Conservation (phyloP, 2,329 filamentous ascomycete species). For the Curvularia verruculosa region DNA sequence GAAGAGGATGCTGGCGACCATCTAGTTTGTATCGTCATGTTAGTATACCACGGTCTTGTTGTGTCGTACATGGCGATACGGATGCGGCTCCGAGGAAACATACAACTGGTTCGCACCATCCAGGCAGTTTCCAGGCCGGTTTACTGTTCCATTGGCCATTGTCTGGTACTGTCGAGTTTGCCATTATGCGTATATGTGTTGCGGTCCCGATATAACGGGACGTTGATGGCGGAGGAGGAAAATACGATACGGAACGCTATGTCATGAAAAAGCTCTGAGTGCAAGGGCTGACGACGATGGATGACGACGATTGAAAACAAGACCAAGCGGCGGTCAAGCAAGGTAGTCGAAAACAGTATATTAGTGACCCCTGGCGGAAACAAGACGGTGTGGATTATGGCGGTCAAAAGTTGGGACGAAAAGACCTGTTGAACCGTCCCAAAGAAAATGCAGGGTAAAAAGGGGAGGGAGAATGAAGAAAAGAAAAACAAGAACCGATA, state of each 20-base stretch:
- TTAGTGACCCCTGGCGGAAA: slow-evolving; percentile 1
- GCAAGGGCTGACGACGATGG: neutral
- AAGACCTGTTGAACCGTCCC: neutral
- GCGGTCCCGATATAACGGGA: neutral
- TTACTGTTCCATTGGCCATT: slow-evolving; percentile 47
- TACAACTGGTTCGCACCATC: slow-evolving; percentile 52
- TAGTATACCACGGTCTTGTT: slow-evolving; percentile 3
- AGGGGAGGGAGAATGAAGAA: slow-evolving; percentile 6
- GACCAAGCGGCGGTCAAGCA: no score
- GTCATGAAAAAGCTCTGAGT: neutral
- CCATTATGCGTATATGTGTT: slow-evolving; percentile 7
- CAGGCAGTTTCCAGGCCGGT: slow-evolving; percentile 52
- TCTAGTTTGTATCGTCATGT: slow-evolving; percentile 41
- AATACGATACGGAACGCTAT: neutral
- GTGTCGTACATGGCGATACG: no score
- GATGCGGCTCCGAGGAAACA: slow-evolving; percentile 16
- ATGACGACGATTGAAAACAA: neutral
- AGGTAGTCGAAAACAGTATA: neutral
- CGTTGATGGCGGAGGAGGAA: neutral
- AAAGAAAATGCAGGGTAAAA: slow-evolving; percentile 5
- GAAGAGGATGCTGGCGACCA: slow-evolving; percentile 59
- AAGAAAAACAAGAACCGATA: slow-evolving; percentile 10
- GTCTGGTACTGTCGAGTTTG: slow-evolving; percentile 21
- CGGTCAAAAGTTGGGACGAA: neutral
- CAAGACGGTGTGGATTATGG: neutral